A percentile compares a stretch with the other conserved stretches of the same genome.
These are phyloP conservation scores for Uromyces viciae-fabae DNA, from an alignment of 1,284 basidiomycete genomes.

Conservation along the genomic window DNA sequence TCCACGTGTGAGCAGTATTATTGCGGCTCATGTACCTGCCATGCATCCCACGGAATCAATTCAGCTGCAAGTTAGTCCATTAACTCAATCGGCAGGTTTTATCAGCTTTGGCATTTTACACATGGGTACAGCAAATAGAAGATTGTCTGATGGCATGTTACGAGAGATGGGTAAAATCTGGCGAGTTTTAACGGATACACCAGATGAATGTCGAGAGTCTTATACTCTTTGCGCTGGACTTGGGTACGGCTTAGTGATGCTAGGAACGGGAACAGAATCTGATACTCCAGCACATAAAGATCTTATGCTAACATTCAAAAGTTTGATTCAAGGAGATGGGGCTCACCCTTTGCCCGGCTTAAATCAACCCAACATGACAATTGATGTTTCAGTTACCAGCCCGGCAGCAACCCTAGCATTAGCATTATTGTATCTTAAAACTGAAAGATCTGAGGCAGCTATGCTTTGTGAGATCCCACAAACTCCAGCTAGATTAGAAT, in stretches of 20 bases:
- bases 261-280: slow-evolving; percentile 59
- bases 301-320: slow-evolving; percentile 42
- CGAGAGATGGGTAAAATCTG: slow-evolving; percentile 80
- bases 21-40: slow-evolving; percentile 88
- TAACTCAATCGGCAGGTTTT: slow-evolving; percentile 84
- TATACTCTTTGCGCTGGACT: slow-evolving; percentile 85
- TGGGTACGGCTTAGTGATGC: slow-evolving; percentile 91
- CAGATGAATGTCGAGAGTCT: slow-evolving; percentile 64
- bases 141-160: slow-evolving; percentile 86
- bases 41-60: slow-evolving; percentile 79
- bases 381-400: slow-evolving; percentile 77
- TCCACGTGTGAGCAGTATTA: slow-evolving; percentile 77
- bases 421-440: slow-evolving; percentile 85
- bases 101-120: slow-evolving; percentile 85
- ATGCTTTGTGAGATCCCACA: slow-evolving; percentile 78
- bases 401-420: slow-evolving; percentile 85
- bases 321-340: slow-evolving; percentile 41
- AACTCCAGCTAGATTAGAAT: slow-evolving; percentile 71
- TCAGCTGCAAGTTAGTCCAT: slow-evolving; percentile 80
- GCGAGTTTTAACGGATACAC: slow-evolving; percentile 46
- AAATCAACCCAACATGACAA: slow-evolving; percentile 62
- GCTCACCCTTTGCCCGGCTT: slow-evolving; percentile 52
- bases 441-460: slow-evolving; percentile 75
- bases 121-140: slow-evolving; percentile 76
- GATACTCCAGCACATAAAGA: slow-evolving; percentile 46